Conservation (phyloP, 768 basidiomycete genomes). For the Cyclocybe cylindracea region DNA sequence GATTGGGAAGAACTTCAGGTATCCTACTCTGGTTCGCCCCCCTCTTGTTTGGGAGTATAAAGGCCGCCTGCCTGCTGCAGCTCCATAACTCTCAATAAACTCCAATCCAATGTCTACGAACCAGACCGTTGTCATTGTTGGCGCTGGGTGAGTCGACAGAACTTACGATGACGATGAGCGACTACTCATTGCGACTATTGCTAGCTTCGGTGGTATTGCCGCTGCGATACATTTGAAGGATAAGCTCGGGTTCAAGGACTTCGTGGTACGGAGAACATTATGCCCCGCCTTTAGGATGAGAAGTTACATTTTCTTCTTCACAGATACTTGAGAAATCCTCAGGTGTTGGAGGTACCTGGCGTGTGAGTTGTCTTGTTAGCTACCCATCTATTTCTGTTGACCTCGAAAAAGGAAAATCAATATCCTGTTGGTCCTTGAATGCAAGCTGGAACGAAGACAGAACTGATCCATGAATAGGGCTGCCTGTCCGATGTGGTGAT, state of each 20-base stretch:
- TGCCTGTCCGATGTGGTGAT: slow-evolving; percentile 42
- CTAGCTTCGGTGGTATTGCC: slow-evolving; percentile 42
- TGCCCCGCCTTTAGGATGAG: neutral
- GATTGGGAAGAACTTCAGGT: no score
- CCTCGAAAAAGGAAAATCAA: slow-evolving; percentile 28
- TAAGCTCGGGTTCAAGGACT: slow-evolving; percentile 37
- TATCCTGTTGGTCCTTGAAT: slow-evolving; percentile 26
- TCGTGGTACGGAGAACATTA: slow-evolving; percentile 32
- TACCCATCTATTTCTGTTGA: neutral
- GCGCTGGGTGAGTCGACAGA: slow-evolving; percentile 28
- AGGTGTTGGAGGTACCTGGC: slow-evolving; percentile 52
- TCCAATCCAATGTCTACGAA: neutral
- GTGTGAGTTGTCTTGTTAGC: slow-evolving; percentile 30
- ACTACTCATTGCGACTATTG: neutral
- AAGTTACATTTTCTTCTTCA: neutral
- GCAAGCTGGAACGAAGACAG: neutral
- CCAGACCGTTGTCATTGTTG: slow-evolving; percentile 28
- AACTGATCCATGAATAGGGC: slow-evolving; percentile 26
- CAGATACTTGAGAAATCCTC: slow-evolving; percentile 48
- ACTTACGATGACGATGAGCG: neutral
- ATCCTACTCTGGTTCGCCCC: neutral
- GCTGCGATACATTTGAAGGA: slow-evolving; percentile 42
- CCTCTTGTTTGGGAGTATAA: neutral
- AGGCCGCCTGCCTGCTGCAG: no score
- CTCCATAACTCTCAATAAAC: neutral